Evolutionary conservation across 768 basidiomycete species (phyloP), one percentile per base, ranked within the genome.

Genomic region (Suillus alpinus): DNA sequence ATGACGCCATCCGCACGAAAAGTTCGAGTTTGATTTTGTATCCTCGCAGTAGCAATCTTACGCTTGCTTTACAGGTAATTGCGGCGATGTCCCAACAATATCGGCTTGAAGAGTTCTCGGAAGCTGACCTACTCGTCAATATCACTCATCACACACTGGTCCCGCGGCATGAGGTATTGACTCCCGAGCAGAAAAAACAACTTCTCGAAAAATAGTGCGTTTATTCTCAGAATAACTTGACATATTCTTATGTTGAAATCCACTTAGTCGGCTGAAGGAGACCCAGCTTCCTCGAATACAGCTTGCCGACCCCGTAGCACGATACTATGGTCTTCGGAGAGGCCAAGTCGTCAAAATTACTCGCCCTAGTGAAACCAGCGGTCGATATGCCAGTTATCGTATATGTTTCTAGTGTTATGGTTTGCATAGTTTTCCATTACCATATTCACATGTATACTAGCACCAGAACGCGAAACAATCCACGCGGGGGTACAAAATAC

Each of bases 281-380:
- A 98, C 96, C 1, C 97, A 99, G 70, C 81, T 99, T 59, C 97
- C 97, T 52, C 92, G 97, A 26, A 98, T 99, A 64, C 95, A 98
- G 76, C 76, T 97, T 46, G 87, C 89, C 31, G 97, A 99, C 75
- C 97, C 97, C 10, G 96, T 99, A n/a, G 94, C 97, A 44, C 86
- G 95, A 61, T 98, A 99, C 75, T 99, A 98, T 78, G 97, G 97
- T 56, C 85, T 99, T 60, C 84, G 87, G 68, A 86, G 97, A 55
- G 95, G 96, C 31, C 94, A 96, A 73, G 97, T 99, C 51, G 97
- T 99, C 75, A 98, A 97, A 81, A 98, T 99, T 68, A 98, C 91
- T 62, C 81, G 97, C 68, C 92, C 95, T 31, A 95, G 92, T 76
- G 97, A 98, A 81, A 99, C 97, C 18, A 92, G 91, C 64, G 96